Evolutionary conservation across 179 eudicot species (phyloP).

Genomic region (Spergularia azorica): DNA sequence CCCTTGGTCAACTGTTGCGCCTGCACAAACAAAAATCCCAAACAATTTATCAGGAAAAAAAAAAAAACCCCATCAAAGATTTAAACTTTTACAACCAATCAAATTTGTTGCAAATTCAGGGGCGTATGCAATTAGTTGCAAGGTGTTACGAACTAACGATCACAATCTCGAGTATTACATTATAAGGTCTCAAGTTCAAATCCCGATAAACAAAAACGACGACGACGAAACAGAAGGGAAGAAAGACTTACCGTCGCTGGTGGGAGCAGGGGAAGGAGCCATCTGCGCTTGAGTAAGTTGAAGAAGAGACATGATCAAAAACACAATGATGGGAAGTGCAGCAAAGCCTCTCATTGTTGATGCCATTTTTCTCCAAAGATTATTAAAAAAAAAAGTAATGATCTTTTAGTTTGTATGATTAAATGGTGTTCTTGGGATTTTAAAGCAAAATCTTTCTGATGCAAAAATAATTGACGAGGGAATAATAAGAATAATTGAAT

Average conservation of each 20-base stretch:
- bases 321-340: conserved; percentile 18
- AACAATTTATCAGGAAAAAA: neutral
- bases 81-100: neutral
- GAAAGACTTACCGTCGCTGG: conserved; percentile 23
- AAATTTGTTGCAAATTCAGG: too few species aligned
- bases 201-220: neutral
- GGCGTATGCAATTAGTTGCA: too few species aligned
- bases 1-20: conserved; percentile 48
- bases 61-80: neutral
- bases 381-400: neutral
- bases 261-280: conserved; percentile 30
- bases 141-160: too few species aligned
- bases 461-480: neutral
- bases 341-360: conserved; percentile 16
- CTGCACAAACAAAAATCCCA: neutral
- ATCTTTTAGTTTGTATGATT: neutral
- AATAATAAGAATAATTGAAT: neutral
- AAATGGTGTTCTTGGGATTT: too few species aligned
- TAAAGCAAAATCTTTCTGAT: neutral
- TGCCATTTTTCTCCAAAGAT: conserved; percentile 12
- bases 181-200: neutral
- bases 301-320: conserved; percentile 22
- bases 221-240: neutral
- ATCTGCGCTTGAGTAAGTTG: conserved; percentile 24
- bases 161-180: too few species aligned